phyloP scores from a whole-genome alignment of 345 rosid genomes.

The Ailanthus altissimus region DNA sequence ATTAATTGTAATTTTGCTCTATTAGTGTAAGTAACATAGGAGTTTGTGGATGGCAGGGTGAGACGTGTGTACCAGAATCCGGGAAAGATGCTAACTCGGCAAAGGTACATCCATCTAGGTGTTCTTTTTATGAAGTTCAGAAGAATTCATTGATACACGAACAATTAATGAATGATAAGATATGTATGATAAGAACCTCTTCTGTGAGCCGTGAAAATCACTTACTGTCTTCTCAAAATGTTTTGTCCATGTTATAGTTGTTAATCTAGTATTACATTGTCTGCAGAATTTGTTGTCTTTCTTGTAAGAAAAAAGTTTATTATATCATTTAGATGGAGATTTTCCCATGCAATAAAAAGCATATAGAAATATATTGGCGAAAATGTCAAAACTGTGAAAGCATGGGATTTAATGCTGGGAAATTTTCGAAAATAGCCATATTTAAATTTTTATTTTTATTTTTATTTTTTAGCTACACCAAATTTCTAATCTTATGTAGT shows the following conservation, averaged over 20 bases:
- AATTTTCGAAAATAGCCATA: too few species aligned
- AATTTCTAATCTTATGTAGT: too few species aligned
- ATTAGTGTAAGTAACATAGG: not conserved
- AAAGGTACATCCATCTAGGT: constrained; percentile 48
- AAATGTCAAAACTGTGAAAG: not conserved
- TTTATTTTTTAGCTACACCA: too few species aligned
- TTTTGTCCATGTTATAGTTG: too few species aligned
- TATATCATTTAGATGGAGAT: not conserved
- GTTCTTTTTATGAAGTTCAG: constrained; percentile 7
- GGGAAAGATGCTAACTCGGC: constrained; percentile 59
- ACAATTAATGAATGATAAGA: not conserved
- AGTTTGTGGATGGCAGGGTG: constrained; percentile 68
- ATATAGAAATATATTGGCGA: not conserved
- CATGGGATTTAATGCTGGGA: not conserved
- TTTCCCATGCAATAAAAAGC: not conserved
- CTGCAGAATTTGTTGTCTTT: too few species aligned
- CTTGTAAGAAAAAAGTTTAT: not conserved
- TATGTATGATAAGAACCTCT: not conserved
- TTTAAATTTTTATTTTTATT: too few species aligned
- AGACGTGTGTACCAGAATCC: constrained; percentile 59
- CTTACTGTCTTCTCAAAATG: too few species aligned
- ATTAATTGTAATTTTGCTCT: constrained; percentile 1
- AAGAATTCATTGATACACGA: not conserved
- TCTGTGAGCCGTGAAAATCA: too few species aligned
- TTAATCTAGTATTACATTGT: too few species aligned